Conservation (phyloP, 495 filamentous ascomycete species). For the Talaromyces adpressus region DNA sequence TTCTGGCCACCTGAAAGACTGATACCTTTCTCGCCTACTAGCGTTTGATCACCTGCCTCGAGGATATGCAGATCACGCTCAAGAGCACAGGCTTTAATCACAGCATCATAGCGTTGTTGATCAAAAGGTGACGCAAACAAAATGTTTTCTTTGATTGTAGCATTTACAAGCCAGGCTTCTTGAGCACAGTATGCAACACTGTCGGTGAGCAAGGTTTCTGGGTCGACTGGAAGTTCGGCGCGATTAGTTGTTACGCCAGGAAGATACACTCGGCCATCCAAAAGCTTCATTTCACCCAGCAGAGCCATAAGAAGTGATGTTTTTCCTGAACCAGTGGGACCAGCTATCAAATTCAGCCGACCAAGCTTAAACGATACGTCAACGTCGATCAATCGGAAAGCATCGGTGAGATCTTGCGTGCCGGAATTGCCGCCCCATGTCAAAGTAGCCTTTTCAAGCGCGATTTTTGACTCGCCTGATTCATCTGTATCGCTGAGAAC, state of each 20-base stretch:
- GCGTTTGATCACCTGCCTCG: slow-evolving; percentile 84
- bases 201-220: slow-evolving; percentile 80
- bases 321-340: slow-evolving; percentile 91
- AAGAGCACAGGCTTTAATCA: slow-evolving; percentile 87
- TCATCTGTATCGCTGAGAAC: slow-evolving; percentile 39
- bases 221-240: slow-evolving; percentile 73
- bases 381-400: slow-evolving; percentile 79
- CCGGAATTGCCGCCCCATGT: slow-evolving; percentile 68
- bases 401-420: slow-evolving; percentile 21
- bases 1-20: slow-evolving; percentile 96
- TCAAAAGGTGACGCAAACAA: slow-evolving; percentile 81
- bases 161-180: slow-evolving; percentile 96
- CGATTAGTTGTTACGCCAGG: slow-evolving; percentile 72
- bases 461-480: slow-evolving; percentile 48
- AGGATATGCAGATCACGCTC: slow-evolving; percentile 89
- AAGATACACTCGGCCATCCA: slow-evolving; percentile 74
- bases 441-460: slow-evolving; percentile 76
- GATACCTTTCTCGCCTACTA: slow-evolving; percentile 97
- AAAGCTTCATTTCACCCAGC: slow-evolving; percentile 89
- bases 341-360: slow-evolving; percentile 82
- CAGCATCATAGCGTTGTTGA: slow-evolving; percentile 76
- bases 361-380: slow-evolving; percentile 71
- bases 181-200: slow-evolving; percentile 96
- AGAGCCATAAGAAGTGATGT: slow-evolving; percentile 93
- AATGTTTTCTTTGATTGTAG: slow-evolving; percentile 94